These are phyloP conservation scores for Carnegiea gigantea DNA, from an alignment of 179 eudicot species.

Conservation along the genomic window DNA sequence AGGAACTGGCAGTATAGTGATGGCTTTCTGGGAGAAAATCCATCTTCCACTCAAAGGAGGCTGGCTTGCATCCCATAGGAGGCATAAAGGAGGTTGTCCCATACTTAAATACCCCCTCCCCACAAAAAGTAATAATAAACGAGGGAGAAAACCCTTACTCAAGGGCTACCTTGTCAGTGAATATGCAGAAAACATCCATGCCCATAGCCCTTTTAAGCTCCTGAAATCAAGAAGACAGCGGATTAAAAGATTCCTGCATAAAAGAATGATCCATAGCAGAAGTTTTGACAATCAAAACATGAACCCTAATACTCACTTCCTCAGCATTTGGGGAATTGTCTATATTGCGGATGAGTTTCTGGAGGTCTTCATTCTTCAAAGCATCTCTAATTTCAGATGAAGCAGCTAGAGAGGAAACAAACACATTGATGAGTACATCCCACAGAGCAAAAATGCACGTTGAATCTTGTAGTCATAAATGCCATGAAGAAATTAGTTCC, in stretches of 20 bases:
- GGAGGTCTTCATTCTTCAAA: slow-evolving; percentile 58
- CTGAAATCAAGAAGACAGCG: slow-evolving; percentile 26
- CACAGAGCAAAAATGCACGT: neutral
- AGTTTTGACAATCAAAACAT: neutral
- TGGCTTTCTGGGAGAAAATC: neutral
- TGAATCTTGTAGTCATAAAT: too few relatives aligned
- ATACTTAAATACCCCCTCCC: neutral
- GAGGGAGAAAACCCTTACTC: neutral
- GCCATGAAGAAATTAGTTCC: neutral
- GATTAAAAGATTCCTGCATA: slow-evolving; percentile 1
- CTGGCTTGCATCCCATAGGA: too few relatives aligned
- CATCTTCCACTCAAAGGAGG: neutral
- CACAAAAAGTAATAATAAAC: neutral
- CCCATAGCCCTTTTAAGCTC: slow-evolving; percentile 76
- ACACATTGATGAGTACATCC: slow-evolving; percentile 6
- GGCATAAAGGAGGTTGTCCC: too few relatives aligned
- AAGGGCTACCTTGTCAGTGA: slow-evolving; percentile 60
- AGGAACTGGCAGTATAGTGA: neutral
- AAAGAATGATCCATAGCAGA: neutral
- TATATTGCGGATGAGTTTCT: slow-evolving; percentile 49
- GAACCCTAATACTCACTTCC: slow-evolving; percentile 39
- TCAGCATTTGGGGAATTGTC: slow-evolving; percentile 53
- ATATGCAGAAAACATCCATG: slow-evolving; percentile 49
- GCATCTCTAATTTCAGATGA: slow-evolving; percentile 67
- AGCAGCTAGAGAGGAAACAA: slow-evolving; percentile 45